Conservation (phyloP, 140 eudicot genomes). For the Erigeron philadelphicus region DNA sequence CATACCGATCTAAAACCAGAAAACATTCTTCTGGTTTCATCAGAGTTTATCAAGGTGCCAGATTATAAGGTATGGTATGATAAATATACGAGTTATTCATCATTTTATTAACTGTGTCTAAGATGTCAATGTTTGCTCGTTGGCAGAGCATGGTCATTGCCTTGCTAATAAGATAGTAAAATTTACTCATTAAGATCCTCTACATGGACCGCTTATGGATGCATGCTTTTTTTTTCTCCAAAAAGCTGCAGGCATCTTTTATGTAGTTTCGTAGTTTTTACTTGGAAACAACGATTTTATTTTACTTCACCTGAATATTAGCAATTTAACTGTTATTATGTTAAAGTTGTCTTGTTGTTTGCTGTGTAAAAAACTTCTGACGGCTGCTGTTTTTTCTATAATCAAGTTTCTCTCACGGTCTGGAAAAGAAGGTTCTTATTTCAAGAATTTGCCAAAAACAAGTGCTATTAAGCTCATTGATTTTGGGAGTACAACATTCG, state of each 20-base stretch:
- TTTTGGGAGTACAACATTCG: constrained; percentile 92
- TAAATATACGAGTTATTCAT: constrained; percentile 5
- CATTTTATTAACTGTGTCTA: neutral
- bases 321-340: neutral
- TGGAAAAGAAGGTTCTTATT: constrained; percentile 69
- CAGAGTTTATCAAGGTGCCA: constrained; percentile 83
- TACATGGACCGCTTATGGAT: constrained; percentile 1
- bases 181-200: neutral
- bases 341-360: neutral
- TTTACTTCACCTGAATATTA: no score
- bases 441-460: constrained; percentile 79
- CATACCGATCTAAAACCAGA: constrained; percentile 98
- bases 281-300: neutral
- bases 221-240: neutral
- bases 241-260: neutral
- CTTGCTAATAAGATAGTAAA: constrained; percentile 2
- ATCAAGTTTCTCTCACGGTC: constrained; percentile 59
- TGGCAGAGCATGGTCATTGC: neutral
- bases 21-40: constrained; percentile 85
- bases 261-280: neutral
- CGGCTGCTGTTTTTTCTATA: constrained; percentile 15
- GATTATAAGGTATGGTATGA: constrained; percentile 66
- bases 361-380: neutral
- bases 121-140: neutral
- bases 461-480: constrained; percentile 91